phyloP scores from a whole-genome alignment of 192 early-diverging fungal genomes.

The Coemansia aciculifera region DNA sequence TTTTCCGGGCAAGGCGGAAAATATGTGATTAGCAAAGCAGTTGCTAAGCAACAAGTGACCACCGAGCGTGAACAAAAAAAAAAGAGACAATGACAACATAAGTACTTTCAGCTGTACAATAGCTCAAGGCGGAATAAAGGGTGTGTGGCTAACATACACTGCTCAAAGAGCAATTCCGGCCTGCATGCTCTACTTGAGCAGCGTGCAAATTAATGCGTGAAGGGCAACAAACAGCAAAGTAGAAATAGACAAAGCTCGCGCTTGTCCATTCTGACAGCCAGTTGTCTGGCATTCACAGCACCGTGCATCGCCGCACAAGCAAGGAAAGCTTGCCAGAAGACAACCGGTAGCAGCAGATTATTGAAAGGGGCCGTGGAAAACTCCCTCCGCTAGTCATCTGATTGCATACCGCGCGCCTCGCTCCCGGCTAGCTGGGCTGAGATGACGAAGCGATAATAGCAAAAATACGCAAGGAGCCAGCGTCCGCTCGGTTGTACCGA shows the following conservation, averaged over 20 bases:
- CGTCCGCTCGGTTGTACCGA: neutral
- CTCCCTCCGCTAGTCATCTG: neutral
- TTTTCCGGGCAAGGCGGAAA: neutral
- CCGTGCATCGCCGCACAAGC: neutral
- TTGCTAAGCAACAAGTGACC: neutral
- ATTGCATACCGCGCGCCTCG: neutral
- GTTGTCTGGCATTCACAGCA: neutral
- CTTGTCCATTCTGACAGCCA: neutral
- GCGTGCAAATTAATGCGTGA: neutral
- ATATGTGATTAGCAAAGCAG: constrained; percentile 10
- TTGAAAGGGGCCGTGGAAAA: constrained; percentile 1
- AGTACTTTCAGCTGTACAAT: neutral
- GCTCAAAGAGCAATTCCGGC: neutral
- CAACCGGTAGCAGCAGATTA: neutral
- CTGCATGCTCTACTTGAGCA: neutral
- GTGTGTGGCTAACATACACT: neutral
- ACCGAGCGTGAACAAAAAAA: neutral
- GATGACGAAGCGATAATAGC: neutral
- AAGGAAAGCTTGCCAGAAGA: neutral
- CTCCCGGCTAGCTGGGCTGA: constrained; percentile 6
- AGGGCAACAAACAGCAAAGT: neutral
- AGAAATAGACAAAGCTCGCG: neutral
- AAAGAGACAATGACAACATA: neutral
- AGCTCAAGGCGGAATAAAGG: neutral
- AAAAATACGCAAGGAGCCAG: neutral